Evolutionary conservation across 2,329 filamentous ascomycete genomes (phyloP).

Genomic region (Sporothrix globosa): DNA sequence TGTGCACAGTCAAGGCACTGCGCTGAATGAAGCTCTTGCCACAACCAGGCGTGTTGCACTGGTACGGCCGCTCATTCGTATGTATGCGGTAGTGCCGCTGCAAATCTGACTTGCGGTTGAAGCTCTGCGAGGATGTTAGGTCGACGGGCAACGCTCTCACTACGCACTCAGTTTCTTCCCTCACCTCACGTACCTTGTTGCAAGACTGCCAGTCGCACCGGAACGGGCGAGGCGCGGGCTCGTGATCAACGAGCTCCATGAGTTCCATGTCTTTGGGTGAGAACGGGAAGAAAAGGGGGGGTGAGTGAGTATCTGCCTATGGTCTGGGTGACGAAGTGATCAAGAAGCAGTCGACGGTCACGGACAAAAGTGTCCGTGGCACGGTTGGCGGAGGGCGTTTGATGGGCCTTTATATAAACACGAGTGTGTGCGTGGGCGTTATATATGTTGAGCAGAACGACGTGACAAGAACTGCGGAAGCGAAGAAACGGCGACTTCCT

Average conservation of each 20-base stretch:
- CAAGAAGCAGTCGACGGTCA: conserved; percentile 21
- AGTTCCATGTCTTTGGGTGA: conserved; percentile 58
- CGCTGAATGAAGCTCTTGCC: conserved; percentile 73
- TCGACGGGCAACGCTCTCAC: not conserved
- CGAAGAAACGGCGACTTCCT: conserved; percentile 10
- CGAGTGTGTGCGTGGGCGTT: not conserved
- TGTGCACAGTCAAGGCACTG: conserved; percentile 71
- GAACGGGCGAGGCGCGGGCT: conserved; percentile 64
- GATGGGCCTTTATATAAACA: conserved; percentile 27
- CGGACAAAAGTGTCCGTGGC: conserved; percentile 26
- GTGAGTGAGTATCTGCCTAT: not conserved
- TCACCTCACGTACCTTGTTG: conserved; percentile 56
- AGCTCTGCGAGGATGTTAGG: conserved; percentile 55
- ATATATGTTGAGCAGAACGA: not conserved
- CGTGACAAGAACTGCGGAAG: not conserved
- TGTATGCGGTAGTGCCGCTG: conserved; percentile 72
- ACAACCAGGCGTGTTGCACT: conserved; percentile 62
- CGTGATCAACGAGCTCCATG: conserved; percentile 66
- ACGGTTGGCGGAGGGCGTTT: conserved; percentile 16
- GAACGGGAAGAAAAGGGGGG: too few relatives aligned
- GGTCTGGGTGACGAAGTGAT: not conserved
- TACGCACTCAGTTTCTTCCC: not conserved
- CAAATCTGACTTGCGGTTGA: conserved; percentile 72
- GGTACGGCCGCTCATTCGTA: conserved; percentile 70
- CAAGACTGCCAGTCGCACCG: conserved; percentile 66